These are phyloP conservation scores for Rhizopogon sp. DNA, from an alignment of 768 basidiomycete species.

Conservation along the genomic window DNA sequence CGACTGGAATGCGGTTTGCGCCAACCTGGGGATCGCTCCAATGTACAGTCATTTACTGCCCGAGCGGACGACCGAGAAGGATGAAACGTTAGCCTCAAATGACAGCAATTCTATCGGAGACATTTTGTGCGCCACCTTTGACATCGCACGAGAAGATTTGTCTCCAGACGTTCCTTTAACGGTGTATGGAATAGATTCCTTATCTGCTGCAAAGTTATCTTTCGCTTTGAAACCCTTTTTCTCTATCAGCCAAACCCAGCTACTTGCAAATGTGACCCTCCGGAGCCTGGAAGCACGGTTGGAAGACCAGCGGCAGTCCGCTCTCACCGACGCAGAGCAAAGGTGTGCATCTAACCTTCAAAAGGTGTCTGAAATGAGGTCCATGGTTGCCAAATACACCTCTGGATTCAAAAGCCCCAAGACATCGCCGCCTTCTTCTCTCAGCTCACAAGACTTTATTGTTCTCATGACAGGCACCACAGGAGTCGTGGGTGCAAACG, in stretches of 20 bases:
- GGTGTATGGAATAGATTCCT: conserved; percentile 38
- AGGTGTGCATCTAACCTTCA: not conserved
- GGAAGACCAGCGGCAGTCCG: not conserved
- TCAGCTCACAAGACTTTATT: not conserved
- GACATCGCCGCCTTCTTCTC: not conserved
- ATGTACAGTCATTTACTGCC: conserved; percentile 18
- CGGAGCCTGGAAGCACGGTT: not conserved
- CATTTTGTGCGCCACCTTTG: conserved; percentile 18
- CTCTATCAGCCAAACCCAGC: not conserved
- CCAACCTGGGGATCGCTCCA: conserved; percentile 14
- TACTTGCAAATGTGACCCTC: not conserved
- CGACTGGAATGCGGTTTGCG: conserved; percentile 23
- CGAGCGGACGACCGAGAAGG: conserved; percentile 2
- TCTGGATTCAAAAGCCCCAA: not conserved
- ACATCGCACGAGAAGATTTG: conserved; percentile 30
- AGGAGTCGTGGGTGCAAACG: conserved; percentile 20
- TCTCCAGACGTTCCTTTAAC: conserved; percentile 33
- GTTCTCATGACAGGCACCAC: conserved; percentile 29
- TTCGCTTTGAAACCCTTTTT: conserved; percentile 22
- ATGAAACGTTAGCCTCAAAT: conserved; percentile 3
- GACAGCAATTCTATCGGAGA: conserved; percentile 8
- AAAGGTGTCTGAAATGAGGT: not conserved
- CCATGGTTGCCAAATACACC: not conserved
- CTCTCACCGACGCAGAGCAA: not conserved
- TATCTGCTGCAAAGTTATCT: conserved; percentile 33